Conservation (phyloP, 345 rosid genomes). For the Draba incana region DNA sequence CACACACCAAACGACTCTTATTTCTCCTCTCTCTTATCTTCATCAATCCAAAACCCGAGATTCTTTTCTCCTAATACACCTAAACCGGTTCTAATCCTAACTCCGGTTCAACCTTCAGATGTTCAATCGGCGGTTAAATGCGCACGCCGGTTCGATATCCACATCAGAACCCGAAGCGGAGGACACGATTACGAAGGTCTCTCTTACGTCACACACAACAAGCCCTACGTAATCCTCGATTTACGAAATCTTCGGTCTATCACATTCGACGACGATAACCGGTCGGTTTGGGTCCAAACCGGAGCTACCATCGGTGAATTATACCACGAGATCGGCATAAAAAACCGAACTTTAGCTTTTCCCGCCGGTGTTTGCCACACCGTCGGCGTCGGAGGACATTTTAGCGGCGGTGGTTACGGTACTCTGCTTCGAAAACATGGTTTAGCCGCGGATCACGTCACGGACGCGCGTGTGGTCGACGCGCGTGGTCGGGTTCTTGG, state of each 20-base stretch:
- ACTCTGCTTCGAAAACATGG: constrained; percentile 60
- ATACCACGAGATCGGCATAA: constrained; percentile 49
- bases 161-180: constrained; percentile 67
- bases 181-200: constrained; percentile 77
- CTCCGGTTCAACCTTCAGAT: constrained; percentile 50
- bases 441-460: constrained; percentile 51
- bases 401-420: constrained; percentile 68
- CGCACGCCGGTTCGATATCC: constrained; percentile 41
- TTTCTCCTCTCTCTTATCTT: constrained; percentile 32
- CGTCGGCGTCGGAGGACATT: constrained; percentile 64
- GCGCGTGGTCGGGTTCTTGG: constrained; percentile 50
- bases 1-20: constrained; percentile 35
- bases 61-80: constrained; percentile 42
- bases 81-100: constrained; percentile 52
- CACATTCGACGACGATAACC: constrained; percentile 36
- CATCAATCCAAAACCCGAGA: constrained; percentile 47
- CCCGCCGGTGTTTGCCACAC: constrained; percentile 70
- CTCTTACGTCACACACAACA: constrained; percentile 50
- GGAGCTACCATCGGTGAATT: constrained; percentile 68
- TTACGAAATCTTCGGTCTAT: constrained; percentile 52
- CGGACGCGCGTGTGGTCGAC: constrained; percentile 60
- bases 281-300: constrained; percentile 59
- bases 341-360: constrained; percentile 47
- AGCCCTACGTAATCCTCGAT: constrained; percentile 56
- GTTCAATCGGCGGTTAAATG: constrained; percentile 56